Evolutionary conservation across 768 basidiomycete genomes (phyloP), one percentile per base, ranked within the genome.

Genomic region (Chalciporus pseudorubinellus): DNA sequence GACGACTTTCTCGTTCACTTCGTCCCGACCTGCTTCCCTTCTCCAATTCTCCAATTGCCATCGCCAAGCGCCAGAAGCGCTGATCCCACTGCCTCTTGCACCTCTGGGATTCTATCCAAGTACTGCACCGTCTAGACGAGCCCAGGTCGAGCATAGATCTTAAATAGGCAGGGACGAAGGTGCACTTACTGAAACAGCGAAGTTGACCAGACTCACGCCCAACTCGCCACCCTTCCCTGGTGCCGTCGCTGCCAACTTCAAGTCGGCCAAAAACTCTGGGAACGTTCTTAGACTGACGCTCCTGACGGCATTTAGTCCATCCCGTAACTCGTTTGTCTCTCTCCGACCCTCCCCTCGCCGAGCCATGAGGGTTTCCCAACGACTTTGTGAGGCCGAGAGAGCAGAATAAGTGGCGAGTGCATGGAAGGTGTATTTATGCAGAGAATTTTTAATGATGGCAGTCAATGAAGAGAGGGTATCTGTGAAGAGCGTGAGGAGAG

Each of bases 31-130:
- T 78, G 76, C 19, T 88, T 76, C 6, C 89, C 89, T 53, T 89
- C 89, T 4, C 91, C 91, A 90, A 93, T 92, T 69, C 82, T 89
- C 91, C 91, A 92, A 57, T 92, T 92, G 10, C 91, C 91, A 53
- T 93, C 90, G 0, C 91, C 91, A 1, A 93, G 77, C 2, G 83
- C 79, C 36, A 82, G 64, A 33, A 92, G 71, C 0, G 84, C 83
- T 1, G 86, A 74, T 1, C 78, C 79, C 10, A 84, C 87, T 1
- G 87, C 88, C 16, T 72, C 76, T 48, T 82, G 77, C 3, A 92
- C 86, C 44, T 84, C 80, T 0, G 88, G 87, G 3, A 93, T 70
- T 46, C 78, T 75, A 49, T 87, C 80, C 55, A 93, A 64, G 61
- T 89, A 92, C 38, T 77, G 74, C 16, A 86, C 76, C 0, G 85